Conservation (phyloP, 2,329 filamentous ascomycete species). For the Elsinoe australis region DNA sequence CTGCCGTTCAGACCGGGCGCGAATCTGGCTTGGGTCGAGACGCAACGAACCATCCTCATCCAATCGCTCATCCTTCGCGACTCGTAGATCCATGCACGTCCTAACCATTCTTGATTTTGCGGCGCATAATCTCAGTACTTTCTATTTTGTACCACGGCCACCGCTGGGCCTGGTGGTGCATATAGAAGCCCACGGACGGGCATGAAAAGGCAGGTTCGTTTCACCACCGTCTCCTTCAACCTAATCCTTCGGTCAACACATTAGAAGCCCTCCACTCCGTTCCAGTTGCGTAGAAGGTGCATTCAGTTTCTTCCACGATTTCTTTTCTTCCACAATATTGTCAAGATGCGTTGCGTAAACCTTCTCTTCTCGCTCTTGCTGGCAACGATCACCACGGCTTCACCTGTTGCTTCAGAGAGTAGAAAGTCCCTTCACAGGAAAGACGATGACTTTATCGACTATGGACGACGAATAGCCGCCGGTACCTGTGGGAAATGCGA, state of each 20-base stretch:
- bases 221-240: conserved; percentile 11
- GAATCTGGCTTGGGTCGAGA: conserved; percentile 15
- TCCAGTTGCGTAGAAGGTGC: too few relatives aligned
- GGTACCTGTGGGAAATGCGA: conserved; percentile 21
- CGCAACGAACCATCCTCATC: conserved; percentile 12
- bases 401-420: background rate
- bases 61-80: conserved; percentile 11
- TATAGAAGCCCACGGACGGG: conserved; percentile 13
- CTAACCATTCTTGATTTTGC: conserved; percentile 1
- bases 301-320: too few relatives aligned
- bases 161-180: conserved; percentile 2
- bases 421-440: background rate
- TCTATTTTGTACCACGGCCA: conserved; percentile 15
- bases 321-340: too few relatives aligned
- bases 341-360: conserved; percentile 14
- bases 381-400: conserved; percentile 8
- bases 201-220: conserved; percentile 14
- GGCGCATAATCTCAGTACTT: conserved; percentile 11
- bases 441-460: conserved; percentile 15
- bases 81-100: conserved; percentile 5
- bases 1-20: conserved; percentile 10
- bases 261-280: background rate
- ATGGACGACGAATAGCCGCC: conserved; percentile 13
- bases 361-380: conserved; percentile 4
- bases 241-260: background rate